A percentile compares a stretch with the other conserved stretches of the same genome.
Conservation (phyloP, 352 stramenopile species). For the Aphanomyces invadans region DNA sequence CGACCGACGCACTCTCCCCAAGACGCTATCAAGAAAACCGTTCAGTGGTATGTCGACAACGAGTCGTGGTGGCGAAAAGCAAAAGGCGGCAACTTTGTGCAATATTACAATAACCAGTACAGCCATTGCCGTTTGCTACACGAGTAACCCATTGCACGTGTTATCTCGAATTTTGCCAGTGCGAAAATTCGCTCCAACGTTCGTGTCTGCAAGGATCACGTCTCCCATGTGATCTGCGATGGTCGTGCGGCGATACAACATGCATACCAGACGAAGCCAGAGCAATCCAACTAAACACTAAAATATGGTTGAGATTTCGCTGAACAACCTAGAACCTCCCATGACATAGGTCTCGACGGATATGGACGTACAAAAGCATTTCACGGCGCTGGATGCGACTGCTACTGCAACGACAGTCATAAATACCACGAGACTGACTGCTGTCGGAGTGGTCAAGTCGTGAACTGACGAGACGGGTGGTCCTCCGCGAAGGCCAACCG, state of each 20-base stretch:
- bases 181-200: no score
- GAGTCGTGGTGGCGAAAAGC: conserved; percentile 5
- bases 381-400: not conserved
- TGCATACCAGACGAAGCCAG: no score
- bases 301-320: not conserved
- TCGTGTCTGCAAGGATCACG: no score
- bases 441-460: not conserved
- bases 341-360: not conserved
- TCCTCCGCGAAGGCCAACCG: not conserved
- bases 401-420: not conserved
- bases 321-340: not conserved
- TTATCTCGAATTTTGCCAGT: no score
- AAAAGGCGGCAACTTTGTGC: conserved; percentile 4
- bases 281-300: not conserved
- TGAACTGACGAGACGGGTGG: not conserved
- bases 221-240: no score
- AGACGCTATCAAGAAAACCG: not conserved
- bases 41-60: conserved; percentile 8
- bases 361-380: not conserved
- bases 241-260: no score
- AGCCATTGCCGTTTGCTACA: not conserved
- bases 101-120: conserved; percentile 8
- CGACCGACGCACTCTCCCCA: not conserved
- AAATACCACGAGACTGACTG: not conserved
- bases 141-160: no score